phyloP scores from a whole-genome alignment of 2,329 filamentous ascomycete genomes.

The Aspergillus fructus region DNA sequence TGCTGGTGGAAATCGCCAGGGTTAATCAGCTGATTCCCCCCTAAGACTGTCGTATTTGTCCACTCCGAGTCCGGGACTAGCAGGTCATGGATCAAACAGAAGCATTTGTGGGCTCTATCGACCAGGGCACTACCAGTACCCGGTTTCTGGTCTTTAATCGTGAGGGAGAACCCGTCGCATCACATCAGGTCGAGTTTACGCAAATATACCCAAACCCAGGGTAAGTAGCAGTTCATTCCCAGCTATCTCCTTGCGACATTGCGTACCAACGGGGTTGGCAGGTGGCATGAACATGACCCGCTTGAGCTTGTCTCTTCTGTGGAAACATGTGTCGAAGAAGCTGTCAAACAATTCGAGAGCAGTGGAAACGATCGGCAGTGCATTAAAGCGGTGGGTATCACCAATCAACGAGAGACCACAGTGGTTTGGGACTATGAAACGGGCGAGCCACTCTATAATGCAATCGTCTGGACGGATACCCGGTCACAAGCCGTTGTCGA shows the following conservation, averaged over 20 bases:
- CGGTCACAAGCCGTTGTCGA: constrained; percentile 72
- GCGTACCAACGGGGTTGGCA: constrained; percentile 32
- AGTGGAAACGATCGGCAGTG: constrained; percentile 63
- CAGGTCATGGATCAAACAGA: constrained; percentile 26
- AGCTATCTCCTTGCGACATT: neutral
- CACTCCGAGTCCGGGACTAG: neutral
- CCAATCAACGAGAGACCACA: constrained; percentile 87
- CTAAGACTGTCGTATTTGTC: neutral
- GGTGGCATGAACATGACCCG: constrained; percentile 88
- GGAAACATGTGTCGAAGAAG: constrained; percentile 73
- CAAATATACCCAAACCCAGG: constrained; percentile 83
- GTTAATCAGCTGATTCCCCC: neutral
- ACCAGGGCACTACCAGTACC: constrained; percentile 86
- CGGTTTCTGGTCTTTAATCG: constrained; percentile 87
- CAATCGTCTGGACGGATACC: constrained; percentile 88
- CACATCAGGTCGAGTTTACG: constrained; percentile 81
- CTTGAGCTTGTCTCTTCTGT: constrained; percentile 72
- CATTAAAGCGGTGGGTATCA: constrained; percentile 78
- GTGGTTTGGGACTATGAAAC: constrained; percentile 80
- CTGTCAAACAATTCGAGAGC: constrained; percentile 65
- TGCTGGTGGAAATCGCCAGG: neutral
- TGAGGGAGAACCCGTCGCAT: constrained; percentile 72
- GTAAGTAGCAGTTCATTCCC: constrained; percentile 51
- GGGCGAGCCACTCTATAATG: constrained; percentile 77
- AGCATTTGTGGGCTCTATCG: constrained; percentile 76